phyloP scores from a whole-genome alignment of 805 yeast species.

The Candida rishiriensis region DNA sequence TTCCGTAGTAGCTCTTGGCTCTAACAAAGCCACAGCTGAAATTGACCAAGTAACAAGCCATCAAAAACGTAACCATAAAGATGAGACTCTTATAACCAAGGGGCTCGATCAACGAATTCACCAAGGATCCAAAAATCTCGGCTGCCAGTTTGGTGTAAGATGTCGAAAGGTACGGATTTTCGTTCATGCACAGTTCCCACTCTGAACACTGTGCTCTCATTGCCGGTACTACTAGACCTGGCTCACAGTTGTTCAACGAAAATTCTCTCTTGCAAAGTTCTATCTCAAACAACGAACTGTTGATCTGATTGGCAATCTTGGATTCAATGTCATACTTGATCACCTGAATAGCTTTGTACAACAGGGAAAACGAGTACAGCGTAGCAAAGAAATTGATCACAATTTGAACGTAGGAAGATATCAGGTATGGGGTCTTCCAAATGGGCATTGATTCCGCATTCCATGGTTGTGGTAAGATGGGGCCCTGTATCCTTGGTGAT shows the following conservation, averaged over 20 bases:
- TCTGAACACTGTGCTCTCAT: constrained; percentile 49
- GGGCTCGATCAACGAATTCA: constrained; percentile 65
- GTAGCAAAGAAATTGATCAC: constrained; percentile 45
- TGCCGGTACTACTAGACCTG: constrained; percentile 53
- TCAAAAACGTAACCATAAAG: constrained; percentile 32
- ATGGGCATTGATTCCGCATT: constrained; percentile 45
- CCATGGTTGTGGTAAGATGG: constrained; percentile 56
- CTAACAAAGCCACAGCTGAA: constrained; percentile 64
- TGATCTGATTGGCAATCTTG: constrained; percentile 45
- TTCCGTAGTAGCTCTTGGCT: constrained; percentile 47
- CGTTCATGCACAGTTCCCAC: constrained; percentile 66
- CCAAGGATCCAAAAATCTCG: constrained; percentile 54
- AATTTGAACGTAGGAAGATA: constrained; percentile 60
- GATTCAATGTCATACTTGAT: constrained; percentile 50
- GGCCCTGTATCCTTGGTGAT: background rate
- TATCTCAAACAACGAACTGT: constrained; percentile 45
- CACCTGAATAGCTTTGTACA: constrained; percentile 40
- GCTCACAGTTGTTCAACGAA: constrained; percentile 52
- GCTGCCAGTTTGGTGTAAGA: constrained; percentile 59
- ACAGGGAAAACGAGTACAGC: constrained; percentile 39
- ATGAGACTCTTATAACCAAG: constrained; percentile 56
- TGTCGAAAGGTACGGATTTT: constrained; percentile 43
- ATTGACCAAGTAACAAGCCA: constrained; percentile 53
- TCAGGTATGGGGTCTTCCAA: constrained; percentile 49
- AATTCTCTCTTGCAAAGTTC: constrained; percentile 50